Percentiles rank a stretch among this genome's conserved stretches.
phyloP scores from a whole-genome alignment of 176 grass and related monocot species.

The Paspalum notatum region DNA sequence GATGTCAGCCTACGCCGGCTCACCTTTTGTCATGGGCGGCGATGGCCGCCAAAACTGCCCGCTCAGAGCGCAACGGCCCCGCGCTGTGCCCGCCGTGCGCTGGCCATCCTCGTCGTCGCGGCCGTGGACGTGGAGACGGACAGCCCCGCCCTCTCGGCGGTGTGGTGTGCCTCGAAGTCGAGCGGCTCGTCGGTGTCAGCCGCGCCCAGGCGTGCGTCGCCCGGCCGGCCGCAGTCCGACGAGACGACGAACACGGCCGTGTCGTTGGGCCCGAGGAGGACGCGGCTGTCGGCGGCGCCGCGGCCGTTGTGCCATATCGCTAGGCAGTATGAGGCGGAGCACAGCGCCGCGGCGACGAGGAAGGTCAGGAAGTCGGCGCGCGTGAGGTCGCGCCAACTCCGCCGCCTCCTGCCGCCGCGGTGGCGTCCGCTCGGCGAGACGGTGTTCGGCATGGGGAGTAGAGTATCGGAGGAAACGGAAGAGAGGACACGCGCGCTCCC shows the following conservation, averaged over 20 bases:
- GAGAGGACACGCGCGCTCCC: not conserved
- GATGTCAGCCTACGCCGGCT: not conserved
- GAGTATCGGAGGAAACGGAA: not conserved
- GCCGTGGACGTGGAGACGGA: constrained; percentile 38
- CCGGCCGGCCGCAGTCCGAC: constrained; percentile 45
- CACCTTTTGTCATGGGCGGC: constrained; percentile 19
- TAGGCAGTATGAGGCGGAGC: constrained; percentile 64
- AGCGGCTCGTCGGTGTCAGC: constrained; percentile 34
- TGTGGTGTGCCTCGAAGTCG: constrained; percentile 74
- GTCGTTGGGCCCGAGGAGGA: constrained; percentile 14
- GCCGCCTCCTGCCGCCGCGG: constrained; percentile 20
- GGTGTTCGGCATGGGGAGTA: constrained; percentile 46
- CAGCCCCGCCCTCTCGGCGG: constrained; percentile 49
- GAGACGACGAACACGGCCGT: not conserved
- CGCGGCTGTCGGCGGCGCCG: constrained; percentile 24
- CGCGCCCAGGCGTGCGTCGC: not conserved
- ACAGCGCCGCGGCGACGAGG: constrained; percentile 47
- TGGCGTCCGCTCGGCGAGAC: constrained; percentile 6
- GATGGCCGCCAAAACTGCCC: constrained; percentile 23
- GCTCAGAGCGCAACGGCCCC: not conserved
- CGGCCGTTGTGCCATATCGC: constrained; percentile 68
- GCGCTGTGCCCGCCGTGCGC: constrained; percentile 32
- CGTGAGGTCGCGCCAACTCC: constrained; percentile 30
- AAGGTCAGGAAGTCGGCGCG: constrained; percentile 48
- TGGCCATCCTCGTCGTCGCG: not conserved